phyloP scores from a whole-genome alignment of 768 basidiomycete genomes.

The Suillus subaureus region DNA sequence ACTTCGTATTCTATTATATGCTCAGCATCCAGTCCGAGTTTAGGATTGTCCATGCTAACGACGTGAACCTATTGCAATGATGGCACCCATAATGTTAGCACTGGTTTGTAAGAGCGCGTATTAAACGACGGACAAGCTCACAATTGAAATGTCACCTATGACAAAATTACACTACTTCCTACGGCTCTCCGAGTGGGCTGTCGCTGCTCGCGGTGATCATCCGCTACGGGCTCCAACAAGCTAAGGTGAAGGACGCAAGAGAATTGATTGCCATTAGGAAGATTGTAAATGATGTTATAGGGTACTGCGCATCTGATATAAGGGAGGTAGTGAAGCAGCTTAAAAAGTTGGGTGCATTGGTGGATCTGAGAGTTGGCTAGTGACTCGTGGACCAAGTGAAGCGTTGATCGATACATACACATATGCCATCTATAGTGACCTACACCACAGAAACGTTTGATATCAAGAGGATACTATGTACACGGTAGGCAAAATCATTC shows the following conservation, averaged over 20 bases:
- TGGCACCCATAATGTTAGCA: no score
- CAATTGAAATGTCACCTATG: background rate
- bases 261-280: background rate
- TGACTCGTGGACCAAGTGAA: background rate
- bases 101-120: no score
- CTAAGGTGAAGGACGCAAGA: background rate
- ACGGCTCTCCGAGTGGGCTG: background rate
- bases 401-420: background rate
- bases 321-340: background rate
- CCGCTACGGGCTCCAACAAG: background rate
- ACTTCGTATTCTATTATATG: no score
- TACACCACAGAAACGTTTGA: background rate
- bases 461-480: background rate
- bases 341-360: background rate
- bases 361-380: background rate
- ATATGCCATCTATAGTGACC: background rate
- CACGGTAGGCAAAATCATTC: background rate
- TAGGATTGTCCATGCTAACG: no score
- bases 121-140: background rate
- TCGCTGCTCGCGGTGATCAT: background rate
- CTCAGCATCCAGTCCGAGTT: no score
- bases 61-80: no score
- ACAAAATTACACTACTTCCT: constrained; percentile 6
- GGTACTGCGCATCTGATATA: background rate
- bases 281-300: background rate